Percentiles rank a stretch among this genome's conserved stretches.
Evolutionary conservation across 805 yeast genomes (phyloP).

Genomic region (Torulaspora maleeae): DNA sequence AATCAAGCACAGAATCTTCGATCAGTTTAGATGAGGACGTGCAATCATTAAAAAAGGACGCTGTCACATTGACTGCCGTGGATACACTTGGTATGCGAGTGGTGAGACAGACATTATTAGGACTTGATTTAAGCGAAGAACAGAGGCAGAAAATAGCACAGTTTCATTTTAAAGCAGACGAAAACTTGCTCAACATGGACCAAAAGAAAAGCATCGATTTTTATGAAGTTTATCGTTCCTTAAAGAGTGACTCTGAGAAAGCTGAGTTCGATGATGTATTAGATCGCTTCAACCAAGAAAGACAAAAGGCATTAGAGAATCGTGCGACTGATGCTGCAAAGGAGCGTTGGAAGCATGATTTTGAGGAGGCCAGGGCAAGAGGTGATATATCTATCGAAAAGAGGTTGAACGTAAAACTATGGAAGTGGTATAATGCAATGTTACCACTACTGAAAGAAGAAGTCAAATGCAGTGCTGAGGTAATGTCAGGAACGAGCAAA

Average conservation of each 20-base stretch:
- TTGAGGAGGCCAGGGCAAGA: conserved; percentile 57
- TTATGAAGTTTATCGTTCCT: conserved; percentile 55
- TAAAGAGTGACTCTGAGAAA: conserved; percentile 46
- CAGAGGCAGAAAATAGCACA: conserved; percentile 32
- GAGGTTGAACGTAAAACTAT: conserved; percentile 66
- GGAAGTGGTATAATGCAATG: conserved; percentile 78
- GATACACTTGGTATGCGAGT: conserved; percentile 73
- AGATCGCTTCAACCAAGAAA: conserved; percentile 63
- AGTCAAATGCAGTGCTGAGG: conserved; percentile 48
- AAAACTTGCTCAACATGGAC: conserved; percentile 34
- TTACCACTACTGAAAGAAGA: conserved; percentile 68
- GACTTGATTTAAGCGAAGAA: conserved; percentile 37
- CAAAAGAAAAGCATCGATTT: conserved; percentile 46
- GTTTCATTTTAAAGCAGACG: conserved; percentile 36
- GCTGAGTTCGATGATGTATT: conserved; percentile 59
- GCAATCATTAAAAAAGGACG: conserved; percentile 50
- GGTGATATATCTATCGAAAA: conserved; percentile 54
- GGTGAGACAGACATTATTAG: conserved; percentile 68
- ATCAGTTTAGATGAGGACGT: conserved; percentile 27
- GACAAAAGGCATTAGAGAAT: conserved; percentile 70
- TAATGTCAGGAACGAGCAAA: conserved; percentile 27
- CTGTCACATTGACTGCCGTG: conserved; percentile 56
- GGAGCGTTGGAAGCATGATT: conserved; percentile 83
- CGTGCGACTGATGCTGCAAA: conserved; percentile 81
- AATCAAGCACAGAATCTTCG: not conserved